Base-by-base conservation (phyloP, 306 rosid genomes). In the Trifolium pratense region DNA sequence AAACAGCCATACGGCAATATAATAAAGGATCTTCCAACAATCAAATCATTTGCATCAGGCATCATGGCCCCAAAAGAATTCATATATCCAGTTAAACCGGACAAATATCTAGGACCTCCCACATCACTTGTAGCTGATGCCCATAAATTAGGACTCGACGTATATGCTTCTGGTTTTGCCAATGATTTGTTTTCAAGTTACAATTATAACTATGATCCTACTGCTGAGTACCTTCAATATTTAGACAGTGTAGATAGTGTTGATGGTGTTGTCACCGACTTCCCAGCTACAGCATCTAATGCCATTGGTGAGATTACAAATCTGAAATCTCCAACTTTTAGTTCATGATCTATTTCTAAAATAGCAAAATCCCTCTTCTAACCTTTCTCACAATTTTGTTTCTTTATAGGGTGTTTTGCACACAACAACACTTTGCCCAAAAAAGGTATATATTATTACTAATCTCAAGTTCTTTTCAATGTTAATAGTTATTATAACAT, bases 221-320 rank as follows among this genome's bases (percentile, higher is more conserved):
- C 81, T 13, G 42, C 74, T 10, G 99, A 95, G 86, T 91, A 90
- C 85, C 69, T 86, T 52, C 93, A 91, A 55, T 95, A 83, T 59
- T 10, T 90, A 7, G 96, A 90, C 77, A 82, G 74, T 4, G 80
- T 86, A 51, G 79, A 77, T 34, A 57, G 87, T 53, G 97, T 94
- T 74, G 99, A 95, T 73, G 99, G 97, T 25, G 76, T 91, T 70
- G 74, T 87, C 32, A 85, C 99, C 0, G 99, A 95, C 78, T 95
- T 88, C 84, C 76, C 92, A 71, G 21, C 79, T 11, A 83, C 99
- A 64, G 93, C 99, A 55, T 52, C 89, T 31, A 84, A 85, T 80
- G 93, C 97, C 79, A 81, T 94, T 2, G 87, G 99, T 91, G 75
- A 84, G 94, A 75, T 48, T 49, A 67, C 66, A 66, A 64, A 63